These are phyloP conservation scores for Hysterium pulicare DNA, from an alignment of 2,329 filamentous ascomycete species.

Conservation along the genomic window DNA sequence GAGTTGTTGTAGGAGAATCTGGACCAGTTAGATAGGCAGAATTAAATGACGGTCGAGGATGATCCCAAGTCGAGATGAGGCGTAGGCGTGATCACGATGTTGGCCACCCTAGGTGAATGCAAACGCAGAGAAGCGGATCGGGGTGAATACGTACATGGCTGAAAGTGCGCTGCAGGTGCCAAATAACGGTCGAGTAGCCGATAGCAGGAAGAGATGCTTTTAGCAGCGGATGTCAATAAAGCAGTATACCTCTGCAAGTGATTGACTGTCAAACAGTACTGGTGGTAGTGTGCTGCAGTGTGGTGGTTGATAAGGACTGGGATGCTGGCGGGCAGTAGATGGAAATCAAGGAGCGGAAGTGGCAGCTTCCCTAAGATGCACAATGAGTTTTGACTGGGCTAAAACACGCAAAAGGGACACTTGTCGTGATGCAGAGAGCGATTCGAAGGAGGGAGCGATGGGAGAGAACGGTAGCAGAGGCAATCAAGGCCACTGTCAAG, in stretches of 20 bases:
- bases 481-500: constrained; percentile 7
- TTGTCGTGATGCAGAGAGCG: constrained; percentile 29
- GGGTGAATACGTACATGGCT: constrained; percentile 20
- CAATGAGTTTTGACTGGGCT: constrained; percentile 13
- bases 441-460: constrained; percentile 38
- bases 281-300: constrained; percentile 16
- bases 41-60: constrained; percentile 3
- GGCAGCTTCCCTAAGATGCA: constrained; percentile 25
- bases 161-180: constrained; percentile 15
- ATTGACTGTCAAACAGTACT: constrained; percentile 17
- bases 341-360: constrained; percentile 34
- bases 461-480: constrained; percentile 15
- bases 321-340: constrained; percentile 29
- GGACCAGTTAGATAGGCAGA: constrained; percentile 15
- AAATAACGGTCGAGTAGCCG: constrained; percentile 16
- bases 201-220: constrained; percentile 24
- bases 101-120: too few relatives aligned
- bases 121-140: too few relatives aligned
- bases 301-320: constrained; percentile 35
- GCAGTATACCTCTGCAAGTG: constrained; percentile 26
- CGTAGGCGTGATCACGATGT: too few relatives aligned
- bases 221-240: constrained; percentile 26
- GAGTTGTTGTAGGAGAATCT: constrained; percentile 19
- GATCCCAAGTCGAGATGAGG: too few relatives aligned
- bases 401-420: constrained; percentile 25